A percentile compares a stretch with the other conserved stretches of the same genome.
Evolutionary conservation across 2,329 filamentous ascomycete species (phyloP).

Genomic region (Ascochyta rabiei): DNA sequence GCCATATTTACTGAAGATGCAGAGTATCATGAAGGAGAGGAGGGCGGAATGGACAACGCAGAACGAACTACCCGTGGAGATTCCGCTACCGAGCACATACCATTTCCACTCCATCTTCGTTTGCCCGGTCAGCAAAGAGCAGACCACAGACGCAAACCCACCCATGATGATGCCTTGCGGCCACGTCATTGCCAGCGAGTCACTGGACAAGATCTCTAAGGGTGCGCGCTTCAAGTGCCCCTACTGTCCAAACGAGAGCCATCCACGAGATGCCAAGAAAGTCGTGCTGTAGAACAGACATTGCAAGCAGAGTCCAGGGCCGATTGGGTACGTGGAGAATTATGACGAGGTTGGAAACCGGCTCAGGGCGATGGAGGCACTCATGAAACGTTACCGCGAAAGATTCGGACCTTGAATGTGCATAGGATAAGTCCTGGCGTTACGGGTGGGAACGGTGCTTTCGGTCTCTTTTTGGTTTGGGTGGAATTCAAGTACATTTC

Average conservation of each 20-base stretch:
- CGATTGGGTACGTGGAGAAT: background rate
- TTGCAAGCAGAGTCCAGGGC: background rate
- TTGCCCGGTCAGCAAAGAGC: conserved; percentile 95
- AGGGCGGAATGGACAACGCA: conserved; percentile 94
- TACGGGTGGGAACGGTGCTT: background rate
- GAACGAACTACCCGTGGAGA: conserved; percentile 83
- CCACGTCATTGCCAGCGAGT: conserved; percentile 89
- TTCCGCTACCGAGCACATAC: conserved; percentile 67
- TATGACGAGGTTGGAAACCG: background rate
- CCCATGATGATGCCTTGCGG: conserved; percentile 97
- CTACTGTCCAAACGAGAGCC: conserved; percentile 88
- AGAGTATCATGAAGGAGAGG: conserved; percentile 84
- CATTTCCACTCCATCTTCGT: conserved; percentile 96
- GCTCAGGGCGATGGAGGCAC: background rate
- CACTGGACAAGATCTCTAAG: conserved; percentile 78
- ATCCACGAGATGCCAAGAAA: conserved; percentile 70
- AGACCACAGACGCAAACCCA: conserved; percentile 89
- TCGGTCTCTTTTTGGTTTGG: background rate
- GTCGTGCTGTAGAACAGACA: conserved; percentile 38
- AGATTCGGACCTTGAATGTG: background rate
- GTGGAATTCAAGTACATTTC: background rate
- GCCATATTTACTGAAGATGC: conserved; percentile 86
- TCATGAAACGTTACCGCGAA: background rate
- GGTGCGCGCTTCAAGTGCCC: conserved; percentile 89
- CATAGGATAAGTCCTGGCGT: background rate